Evolutionary conservation across 179 eudicot species (phyloP).

Genomic region (Amaranthus tricolor): DNA sequence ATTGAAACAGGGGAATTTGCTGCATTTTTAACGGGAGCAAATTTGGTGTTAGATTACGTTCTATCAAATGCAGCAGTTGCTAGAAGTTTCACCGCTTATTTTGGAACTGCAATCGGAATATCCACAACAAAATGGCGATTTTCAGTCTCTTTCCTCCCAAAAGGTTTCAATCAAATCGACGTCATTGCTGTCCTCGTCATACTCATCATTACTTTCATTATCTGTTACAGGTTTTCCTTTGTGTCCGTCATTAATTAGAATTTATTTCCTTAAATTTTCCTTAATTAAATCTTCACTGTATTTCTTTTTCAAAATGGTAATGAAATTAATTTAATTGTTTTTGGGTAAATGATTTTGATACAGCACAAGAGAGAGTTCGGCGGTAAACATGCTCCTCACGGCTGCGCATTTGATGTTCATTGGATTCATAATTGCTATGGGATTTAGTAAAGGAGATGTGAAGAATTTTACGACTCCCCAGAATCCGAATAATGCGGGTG

Average conservation of each 20-base stretch:
- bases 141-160: constrained; percentile 48
- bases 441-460: constrained; percentile 64
- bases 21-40: constrained; percentile 78
- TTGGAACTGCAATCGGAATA: constrained; percentile 67
- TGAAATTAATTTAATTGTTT: background rate
- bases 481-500: constrained; percentile 56
- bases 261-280: background rate
- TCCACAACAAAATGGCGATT: constrained; percentile 62
- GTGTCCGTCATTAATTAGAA: too few relatives aligned
- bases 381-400: constrained; percentile 67
- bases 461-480: constrained; percentile 55
- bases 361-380: constrained; percentile 91
- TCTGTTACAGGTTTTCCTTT: constrained; percentile 71
- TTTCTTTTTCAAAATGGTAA: background rate
- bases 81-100: constrained; percentile 74
- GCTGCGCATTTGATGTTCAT: constrained; percentile 64
- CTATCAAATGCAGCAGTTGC: constrained; percentile 86
- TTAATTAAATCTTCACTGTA: background rate
- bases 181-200: constrained; percentile 69
- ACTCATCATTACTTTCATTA: constrained; percentile 65
- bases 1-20: constrained; percentile 61
- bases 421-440: constrained; percentile 62
- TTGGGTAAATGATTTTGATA: background rate
- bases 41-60: constrained; percentile 72
- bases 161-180: constrained; percentile 85